Percentiles rank a stretch among this genome's conserved stretches.
phyloP scores from a whole-genome alignment of 176 grass and related monocot species.

The sorghum (Sorghum bicolor) region DNA sequence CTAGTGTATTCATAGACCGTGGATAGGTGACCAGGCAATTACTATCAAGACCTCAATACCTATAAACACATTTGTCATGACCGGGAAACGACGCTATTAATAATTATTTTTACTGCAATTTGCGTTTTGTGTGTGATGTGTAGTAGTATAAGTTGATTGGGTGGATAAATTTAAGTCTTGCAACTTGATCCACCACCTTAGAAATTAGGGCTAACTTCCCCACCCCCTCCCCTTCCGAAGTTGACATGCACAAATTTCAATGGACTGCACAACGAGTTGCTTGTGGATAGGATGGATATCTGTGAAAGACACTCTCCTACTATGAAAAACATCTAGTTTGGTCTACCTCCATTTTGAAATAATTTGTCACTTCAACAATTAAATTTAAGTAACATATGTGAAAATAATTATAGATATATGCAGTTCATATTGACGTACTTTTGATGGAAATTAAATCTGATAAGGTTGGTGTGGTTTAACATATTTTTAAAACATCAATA shows the following conservation, averaged over 20 bases:
- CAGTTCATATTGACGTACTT: background rate
- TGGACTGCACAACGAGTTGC: background rate
- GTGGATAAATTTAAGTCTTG: background rate
- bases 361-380: no score
- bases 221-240: background rate
- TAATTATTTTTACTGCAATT: background rate
- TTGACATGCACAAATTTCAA: background rate
- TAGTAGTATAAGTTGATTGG: background rate
- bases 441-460: background rate
- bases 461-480: background rate
- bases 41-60: background rate
- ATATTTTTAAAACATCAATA: background rate
- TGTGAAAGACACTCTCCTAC: background rate
- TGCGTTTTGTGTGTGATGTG: background rate
- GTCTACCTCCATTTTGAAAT: background rate
- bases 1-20: background rate
- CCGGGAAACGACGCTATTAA: background rate
- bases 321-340: background rate
- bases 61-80: background rate
- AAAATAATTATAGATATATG: background rate
- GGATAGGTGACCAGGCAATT: background rate
- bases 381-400: background rate
- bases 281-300: background rate
- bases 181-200: conserved; percentile 4
- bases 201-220: background rate